phyloP scores from a whole-genome alignment of 805 yeast genomes.

The Diddensiella caesifluorescens region DNA sequence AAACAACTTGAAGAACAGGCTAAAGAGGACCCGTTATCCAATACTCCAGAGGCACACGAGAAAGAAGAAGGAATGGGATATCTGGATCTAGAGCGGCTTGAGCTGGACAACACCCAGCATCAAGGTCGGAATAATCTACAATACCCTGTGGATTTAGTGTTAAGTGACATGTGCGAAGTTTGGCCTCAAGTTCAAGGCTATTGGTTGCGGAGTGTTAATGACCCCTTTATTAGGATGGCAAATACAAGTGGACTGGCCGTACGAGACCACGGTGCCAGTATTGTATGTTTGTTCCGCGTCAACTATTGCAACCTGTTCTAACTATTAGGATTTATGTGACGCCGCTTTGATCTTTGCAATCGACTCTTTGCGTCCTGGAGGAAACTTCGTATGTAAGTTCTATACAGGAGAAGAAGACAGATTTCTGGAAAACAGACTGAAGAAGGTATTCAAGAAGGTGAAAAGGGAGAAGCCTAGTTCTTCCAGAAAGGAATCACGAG shows the following conservation, averaged over 20 bases:
- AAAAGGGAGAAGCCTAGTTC: conserved; percentile 74
- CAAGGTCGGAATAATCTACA: background rate
- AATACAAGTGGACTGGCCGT: conserved; percentile 81
- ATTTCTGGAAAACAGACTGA: conserved; percentile 54
- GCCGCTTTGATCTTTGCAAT: conserved; percentile 79
- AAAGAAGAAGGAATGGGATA: conserved; percentile 15
- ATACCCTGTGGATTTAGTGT: conserved; percentile 55
- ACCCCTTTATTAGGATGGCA: conserved; percentile 83
- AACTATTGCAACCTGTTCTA: conserved; percentile 1
- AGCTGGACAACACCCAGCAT: conserved; percentile 13
- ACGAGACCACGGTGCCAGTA: conserved; percentile 76
- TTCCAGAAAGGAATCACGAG: conserved; percentile 72
- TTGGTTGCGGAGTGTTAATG: conserved; percentile 65
- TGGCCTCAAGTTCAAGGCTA: conserved; percentile 44
- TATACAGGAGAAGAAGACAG: conserved; percentile 78
- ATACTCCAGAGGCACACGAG: background rate
- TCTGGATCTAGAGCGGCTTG: conserved; percentile 30
- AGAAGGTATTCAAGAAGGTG: conserved; percentile 56
- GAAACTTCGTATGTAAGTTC: conserved; percentile 75
- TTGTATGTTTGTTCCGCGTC: conserved; percentile 39
- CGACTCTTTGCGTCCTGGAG: conserved; percentile 63
- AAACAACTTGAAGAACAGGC: background rate
- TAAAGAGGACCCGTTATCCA: background rate
- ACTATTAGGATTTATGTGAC: conserved; percentile 67
- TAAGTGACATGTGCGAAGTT: conserved; percentile 80